A percentile compares a stretch with the other conserved stretches of the same genome.
Conservation (phyloP, 768 basidiomycete species). For the Pulveroboletus sp. region DNA sequence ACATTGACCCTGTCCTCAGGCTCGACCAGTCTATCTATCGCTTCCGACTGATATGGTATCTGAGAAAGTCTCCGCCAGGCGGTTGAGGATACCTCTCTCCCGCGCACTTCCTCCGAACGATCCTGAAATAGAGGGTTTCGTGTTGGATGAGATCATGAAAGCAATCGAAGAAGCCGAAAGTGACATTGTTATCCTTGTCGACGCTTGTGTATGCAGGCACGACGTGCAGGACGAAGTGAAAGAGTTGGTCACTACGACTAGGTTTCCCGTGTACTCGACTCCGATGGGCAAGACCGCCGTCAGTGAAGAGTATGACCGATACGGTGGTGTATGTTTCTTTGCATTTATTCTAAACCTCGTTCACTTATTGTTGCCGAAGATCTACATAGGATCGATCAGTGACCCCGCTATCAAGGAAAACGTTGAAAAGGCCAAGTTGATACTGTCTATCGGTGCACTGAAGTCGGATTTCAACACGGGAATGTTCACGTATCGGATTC, state of each 20-base stretch:
- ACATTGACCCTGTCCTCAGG: conserved; percentile 36
- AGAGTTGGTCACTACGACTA: conserved; percentile 59
- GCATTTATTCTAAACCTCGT: background rate
- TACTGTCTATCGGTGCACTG: conserved; percentile 67
- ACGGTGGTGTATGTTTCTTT: conserved; percentile 64
- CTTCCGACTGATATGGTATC: conserved; percentile 82
- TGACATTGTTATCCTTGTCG: conserved; percentile 72
- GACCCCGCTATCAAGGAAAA: conserved; percentile 62
- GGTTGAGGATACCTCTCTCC: conserved; percentile 57
- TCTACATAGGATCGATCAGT: conserved; percentile 71
- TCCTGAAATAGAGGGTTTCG: conserved; percentile 56
- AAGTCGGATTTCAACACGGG: conserved; percentile 87
- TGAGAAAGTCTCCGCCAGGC: conserved; percentile 59
- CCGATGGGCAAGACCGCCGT: conserved; percentile 82
- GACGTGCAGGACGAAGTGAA: conserved; percentile 58
- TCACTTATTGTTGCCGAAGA: conserved; percentile 37
- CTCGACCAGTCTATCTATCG: conserved; percentile 83
- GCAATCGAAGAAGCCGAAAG: conserved; percentile 54
- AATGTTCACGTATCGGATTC: conserved; percentile 75
- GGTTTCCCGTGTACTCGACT: conserved; percentile 68
- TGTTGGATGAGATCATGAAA: conserved; percentile 67
- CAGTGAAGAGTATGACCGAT: conserved; percentile 65
- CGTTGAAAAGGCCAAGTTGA: conserved; percentile 71
- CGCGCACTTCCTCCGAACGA: conserved; percentile 50
- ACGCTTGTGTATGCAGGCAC: conserved; percentile 77